Base-by-base conservation (phyloP, 371 early-diverging fungal species). In the Mortierella sp. region DNA sequence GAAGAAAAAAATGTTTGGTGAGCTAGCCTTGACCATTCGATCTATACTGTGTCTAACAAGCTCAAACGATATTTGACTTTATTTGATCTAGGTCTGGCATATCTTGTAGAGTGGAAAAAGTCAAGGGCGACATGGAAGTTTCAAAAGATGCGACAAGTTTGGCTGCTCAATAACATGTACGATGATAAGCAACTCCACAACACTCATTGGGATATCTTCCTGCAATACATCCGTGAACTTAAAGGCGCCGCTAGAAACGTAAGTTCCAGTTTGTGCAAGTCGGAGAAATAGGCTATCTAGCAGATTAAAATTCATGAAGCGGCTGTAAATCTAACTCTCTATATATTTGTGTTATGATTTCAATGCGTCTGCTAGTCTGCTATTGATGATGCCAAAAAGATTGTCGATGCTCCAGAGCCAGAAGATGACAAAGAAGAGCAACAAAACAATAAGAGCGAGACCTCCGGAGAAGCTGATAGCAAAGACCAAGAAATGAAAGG, bases 161-260 rank as follows among this genome's bases (percentile, higher is more conserved):
- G 92, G 90, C 70, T 90, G 47, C 76, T 91, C 70, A 83, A 83
- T 37, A 76, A 90, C 63, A 76, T 90, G 76, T 92, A 88, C 58
- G 82, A 83, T 51, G 72, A 72, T 57, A 68, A 76, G 37, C 69
- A 85, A 55, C 51, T 85, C 10, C 61, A 78, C 5, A 63, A 74
- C 35, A 43, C 65, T 2, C 85, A 84, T 57, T 86, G 85, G 82
- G 66, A 64, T 12, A 78, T 82, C 40, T 69, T 81, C 64, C 49
- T 82, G 61, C 75, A 72, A 53, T 85, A 85, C 47, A 68, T 87
- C 58, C 74, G 81, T 49, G 84, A 84, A 40, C 66, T 85, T 66
- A 81, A 83, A 67, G 85, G 85, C 7, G 73, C 75, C 15, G 85
- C 85, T 34, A 79, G 85, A 64, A 69, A 76, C 37, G 85, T 85